Evolutionary conservation across 139 green algal genomes (phyloP), one percentile per base, ranked within the genome.

Genomic region (Chlorella sp.): DNA sequence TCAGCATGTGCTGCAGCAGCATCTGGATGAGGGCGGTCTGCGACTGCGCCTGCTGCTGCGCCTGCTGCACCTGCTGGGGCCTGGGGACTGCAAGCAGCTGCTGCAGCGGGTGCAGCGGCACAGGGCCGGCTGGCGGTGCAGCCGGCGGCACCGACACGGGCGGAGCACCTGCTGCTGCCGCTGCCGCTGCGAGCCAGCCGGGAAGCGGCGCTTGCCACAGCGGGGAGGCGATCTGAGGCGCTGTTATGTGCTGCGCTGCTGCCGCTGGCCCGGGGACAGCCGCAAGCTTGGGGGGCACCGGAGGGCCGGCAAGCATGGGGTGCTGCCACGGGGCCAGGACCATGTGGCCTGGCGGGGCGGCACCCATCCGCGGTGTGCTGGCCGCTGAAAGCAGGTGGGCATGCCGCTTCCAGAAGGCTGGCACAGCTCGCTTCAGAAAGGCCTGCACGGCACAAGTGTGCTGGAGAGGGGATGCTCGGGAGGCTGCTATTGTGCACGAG

Each of bases 391-490:
- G 40, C 58, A 54, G 43, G 62, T 51, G 58, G 1, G 68, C 68
- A 22, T 89, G 81, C 41, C 34, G 78, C 38, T 77, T 84, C 81
- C 76, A 89, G 86, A 82, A 89, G 1, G 69, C 36, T 8, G 86
- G 82, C 0, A 89, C 76, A 17, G 76, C 58, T 34, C 73, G 70
- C 67, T 89, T 89, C n/a, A 89, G 65, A 48, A 87, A 89, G 40
- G 81, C 81, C 82, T 76, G 68, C 68, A 75, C 22, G 40, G 22
- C 51, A 28, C 2, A 30, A 17, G 13, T 38, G 38, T 36, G 51
- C 51, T 26, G 51, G 41, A 17, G 28, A 38, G 64, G 32, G 7
- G 64, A 6, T 20, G 17, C 8, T 22, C 2, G 24, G 30, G 64
- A 60, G 51, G 51, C 51, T 20, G 56, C 56, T 65, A n/a, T 20